These are phyloP conservation scores for Gyrodon lividus DNA, from an alignment of 768 basidiomycete genomes.

Conservation along the genomic window DNA sequence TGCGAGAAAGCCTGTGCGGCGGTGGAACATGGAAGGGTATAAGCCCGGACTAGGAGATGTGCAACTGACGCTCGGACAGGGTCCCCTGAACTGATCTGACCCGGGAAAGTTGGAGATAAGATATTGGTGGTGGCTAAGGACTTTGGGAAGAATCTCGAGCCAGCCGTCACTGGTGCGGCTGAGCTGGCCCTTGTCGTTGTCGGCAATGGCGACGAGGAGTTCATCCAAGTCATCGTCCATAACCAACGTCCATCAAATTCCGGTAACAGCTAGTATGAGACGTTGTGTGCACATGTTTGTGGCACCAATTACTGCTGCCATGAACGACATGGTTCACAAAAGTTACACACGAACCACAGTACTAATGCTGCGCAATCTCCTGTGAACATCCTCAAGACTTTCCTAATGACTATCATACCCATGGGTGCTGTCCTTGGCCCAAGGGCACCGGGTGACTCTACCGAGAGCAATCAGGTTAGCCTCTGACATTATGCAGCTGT, in stretches of 20 bases:
- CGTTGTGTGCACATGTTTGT: constrained; percentile 26
- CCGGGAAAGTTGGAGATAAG: constrained; percentile 32
- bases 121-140: constrained; percentile 32
- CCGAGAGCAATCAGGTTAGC: constrained; percentile 16
- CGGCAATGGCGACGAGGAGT: constrained; percentile 31
- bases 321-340: no score
- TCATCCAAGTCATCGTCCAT: constrained; percentile 32
- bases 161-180: constrained; percentile 23
- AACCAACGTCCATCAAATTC: constrained; percentile 11
- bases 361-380: constrained; percentile 2
- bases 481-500: no score
- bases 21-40: constrained; percentile 71
- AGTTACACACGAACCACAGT: no score
- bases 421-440: background rate
- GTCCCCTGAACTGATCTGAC: constrained; percentile 35
- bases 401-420: constrained; percentile 10
- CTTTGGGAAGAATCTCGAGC: constrained; percentile 34
- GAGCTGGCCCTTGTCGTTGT: constrained; percentile 33
- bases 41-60: constrained; percentile 65
- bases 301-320: constrained; percentile 10
- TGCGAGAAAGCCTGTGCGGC: constrained; percentile 74
- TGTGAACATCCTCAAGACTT: background rate
- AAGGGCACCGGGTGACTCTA: background rate
- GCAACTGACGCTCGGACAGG: constrained; percentile 61
- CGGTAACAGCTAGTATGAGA: background rate